Conservation (phyloP, 495 filamentous ascomycete genomes). For the Podospora pseudocomata region DNA sequence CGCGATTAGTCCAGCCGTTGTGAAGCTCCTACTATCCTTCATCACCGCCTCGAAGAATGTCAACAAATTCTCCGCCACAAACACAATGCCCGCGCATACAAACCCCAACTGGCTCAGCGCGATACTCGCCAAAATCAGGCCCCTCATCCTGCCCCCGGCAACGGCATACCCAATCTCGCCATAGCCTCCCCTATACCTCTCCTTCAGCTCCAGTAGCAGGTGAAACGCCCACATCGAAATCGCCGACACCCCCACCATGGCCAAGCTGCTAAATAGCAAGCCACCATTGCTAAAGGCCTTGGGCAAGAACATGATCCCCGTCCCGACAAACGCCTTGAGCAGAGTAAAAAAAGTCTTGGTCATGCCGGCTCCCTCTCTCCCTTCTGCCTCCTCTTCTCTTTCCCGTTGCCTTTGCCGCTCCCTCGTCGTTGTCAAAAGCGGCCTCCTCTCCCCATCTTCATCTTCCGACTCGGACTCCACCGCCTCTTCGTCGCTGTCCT, state of each 20-base stretch:
- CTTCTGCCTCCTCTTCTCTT: too few species aligned
- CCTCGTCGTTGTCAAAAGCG: constrained; percentile 52
- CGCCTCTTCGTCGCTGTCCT: constrained; percentile 60
- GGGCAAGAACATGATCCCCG: constrained; percentile 66
- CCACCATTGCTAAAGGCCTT: constrained; percentile 67
- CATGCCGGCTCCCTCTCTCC: constrained; percentile 52
- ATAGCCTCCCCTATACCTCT: constrained; percentile 54
- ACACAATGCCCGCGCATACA: constrained; percentile 63
- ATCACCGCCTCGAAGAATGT: constrained; percentile 56
- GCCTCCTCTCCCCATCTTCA: constrained; percentile 46
- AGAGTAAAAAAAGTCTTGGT: constrained; percentile 65
- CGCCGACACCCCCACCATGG: constrained; percentile 52
- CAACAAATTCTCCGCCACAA: constrained; percentile 60
- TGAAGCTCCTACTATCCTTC: constrained; percentile 36
- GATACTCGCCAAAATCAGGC: constrained; percentile 56
- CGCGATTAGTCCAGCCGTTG: constrained; percentile 48
- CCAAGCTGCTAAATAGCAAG: constrained; percentile 60
- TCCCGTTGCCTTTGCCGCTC: constrained; percentile 27
- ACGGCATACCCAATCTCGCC: constrained; percentile 59
- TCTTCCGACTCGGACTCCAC: constrained; percentile 44
- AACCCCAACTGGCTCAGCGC: constrained; percentile 65
- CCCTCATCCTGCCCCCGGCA: constrained; percentile 47
- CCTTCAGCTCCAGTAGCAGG: constrained; percentile 56
- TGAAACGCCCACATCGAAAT: constrained; percentile 60
- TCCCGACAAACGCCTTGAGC: constrained; percentile 63